phyloP scores from a whole-genome alignment of 768 basidiomycete genomes.

The Lactarius sp. region DNA sequence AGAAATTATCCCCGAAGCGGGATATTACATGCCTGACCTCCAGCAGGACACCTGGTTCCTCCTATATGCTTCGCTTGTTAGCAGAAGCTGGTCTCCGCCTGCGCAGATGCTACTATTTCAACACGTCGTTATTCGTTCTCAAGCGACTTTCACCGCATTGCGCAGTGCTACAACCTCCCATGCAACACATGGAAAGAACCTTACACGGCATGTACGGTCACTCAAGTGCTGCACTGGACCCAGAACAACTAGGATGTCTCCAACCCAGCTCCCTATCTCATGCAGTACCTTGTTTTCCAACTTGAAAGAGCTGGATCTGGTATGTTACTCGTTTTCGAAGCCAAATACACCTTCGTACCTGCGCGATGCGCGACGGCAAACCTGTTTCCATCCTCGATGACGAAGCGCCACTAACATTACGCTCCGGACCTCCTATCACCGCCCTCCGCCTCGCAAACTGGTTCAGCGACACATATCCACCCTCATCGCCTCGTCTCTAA shows the following conservation, averaged over 20 bases:
- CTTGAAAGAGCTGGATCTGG: constrained; percentile 49
- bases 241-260: constrained; percentile 59
- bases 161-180: constrained; percentile 44
- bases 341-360: constrained; percentile 21
- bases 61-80: constrained; percentile 54
- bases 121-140: constrained; percentile 49
- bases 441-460: constrained; percentile 64
- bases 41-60: constrained; percentile 38
- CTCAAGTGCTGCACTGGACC: constrained; percentile 58
- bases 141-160: constrained; percentile 52
- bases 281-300: constrained; percentile 58
- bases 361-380: constrained; percentile 23
- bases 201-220: constrained; percentile 50
- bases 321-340: constrained; percentile 57
- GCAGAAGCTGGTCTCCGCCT: constrained; percentile 57
- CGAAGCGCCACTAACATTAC: constrained; percentile 46
- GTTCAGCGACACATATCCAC: constrained; percentile 52
- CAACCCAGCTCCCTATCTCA: constrained; percentile 52
- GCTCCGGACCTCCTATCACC: constrained; percentile 44
- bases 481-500: not conserved
- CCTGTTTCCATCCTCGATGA: constrained; percentile 30
- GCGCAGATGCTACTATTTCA: constrained; percentile 64
- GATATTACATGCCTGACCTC: constrained; percentile 38
- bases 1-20: constrained; percentile 61
- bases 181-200: constrained; percentile 40